Evolutionary conservation across 164 flowering plant species (phyloP).

Genomic region (Chimonanthus praecox): DNA sequence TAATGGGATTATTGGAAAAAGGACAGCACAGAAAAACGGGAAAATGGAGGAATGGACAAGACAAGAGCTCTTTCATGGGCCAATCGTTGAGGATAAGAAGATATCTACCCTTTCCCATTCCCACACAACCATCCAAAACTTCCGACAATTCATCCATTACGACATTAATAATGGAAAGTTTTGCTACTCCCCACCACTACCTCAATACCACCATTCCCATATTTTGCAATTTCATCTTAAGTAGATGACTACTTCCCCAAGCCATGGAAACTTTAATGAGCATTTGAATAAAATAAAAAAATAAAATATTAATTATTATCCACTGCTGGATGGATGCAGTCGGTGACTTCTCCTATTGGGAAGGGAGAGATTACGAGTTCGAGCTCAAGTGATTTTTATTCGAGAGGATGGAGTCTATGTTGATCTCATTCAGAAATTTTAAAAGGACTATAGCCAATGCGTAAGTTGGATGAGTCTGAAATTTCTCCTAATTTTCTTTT

Average conservation of each 20-base stretch:
- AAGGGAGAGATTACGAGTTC: too few species aligned
- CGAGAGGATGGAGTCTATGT: too few species aligned
- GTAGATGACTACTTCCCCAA: neutral
- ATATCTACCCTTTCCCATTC: neutral
- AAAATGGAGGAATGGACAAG: conserved; percentile 1
- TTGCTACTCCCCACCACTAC: neutral
- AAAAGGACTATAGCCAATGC: too few species aligned
- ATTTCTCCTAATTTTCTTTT: too few species aligned
- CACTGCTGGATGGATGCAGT: too few species aligned
- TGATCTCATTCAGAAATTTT: too few species aligned
- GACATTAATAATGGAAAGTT: neutral
- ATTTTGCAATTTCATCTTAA: too few species aligned
- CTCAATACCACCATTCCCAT: neutral
- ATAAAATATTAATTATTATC: neutral
- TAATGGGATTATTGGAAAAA: neutral
- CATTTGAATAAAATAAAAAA: neutral
- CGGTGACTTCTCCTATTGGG: conserved; percentile 3
- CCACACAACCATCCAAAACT: neutral
- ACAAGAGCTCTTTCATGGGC: conserved; percentile 1
- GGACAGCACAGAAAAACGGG: neutral
- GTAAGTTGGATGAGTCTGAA: too few species aligned
- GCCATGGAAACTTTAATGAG: neutral
- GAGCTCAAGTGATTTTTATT: too few species aligned
- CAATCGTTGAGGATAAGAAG: conserved; percentile 9
- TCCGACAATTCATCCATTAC: neutral